Percentiles rank a stretch among this genome's conserved stretches.
Evolutionary conservation across 108 stramenopile genomes (phyloP).

Genomic region (Hondaea fermentalgiana): DNA sequence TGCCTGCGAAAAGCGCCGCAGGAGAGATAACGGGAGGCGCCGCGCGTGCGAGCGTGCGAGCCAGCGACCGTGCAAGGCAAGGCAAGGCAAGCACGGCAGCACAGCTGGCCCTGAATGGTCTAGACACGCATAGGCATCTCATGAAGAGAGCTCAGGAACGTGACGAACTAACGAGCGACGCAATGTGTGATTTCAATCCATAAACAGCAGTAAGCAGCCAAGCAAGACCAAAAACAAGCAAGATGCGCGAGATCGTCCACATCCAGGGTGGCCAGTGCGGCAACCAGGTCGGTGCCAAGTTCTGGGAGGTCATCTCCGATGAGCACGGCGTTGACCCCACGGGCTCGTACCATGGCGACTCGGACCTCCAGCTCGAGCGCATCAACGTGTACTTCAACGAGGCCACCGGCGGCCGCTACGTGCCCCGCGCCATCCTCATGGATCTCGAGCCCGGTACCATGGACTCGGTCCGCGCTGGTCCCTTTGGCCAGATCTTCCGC

Average conservation of each 20-base stretch:
- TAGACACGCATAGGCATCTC: too few species aligned
- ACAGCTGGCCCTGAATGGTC: too few species aligned
- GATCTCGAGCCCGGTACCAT: constrained; percentile 84
- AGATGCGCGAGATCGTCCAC: constrained; percentile 74
- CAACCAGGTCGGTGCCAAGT: constrained; percentile 17
- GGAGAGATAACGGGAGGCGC: too few species aligned
- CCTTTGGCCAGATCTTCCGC: constrained; percentile 70
- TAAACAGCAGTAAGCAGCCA: background rate
- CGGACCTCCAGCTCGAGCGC: constrained; percentile 51
- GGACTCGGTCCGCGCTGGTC: constrained; percentile 70
- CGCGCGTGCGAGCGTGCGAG: too few species aligned
- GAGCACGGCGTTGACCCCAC: constrained; percentile 57
- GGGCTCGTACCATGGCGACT: constrained; percentile 51
- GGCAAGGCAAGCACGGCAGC: too few species aligned
- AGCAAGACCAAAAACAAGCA: background rate
- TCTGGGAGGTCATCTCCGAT: constrained; percentile 59
- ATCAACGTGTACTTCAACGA: constrained; percentile 69
- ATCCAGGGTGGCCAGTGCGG: constrained; percentile 73
- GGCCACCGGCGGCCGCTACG: constrained; percentile 36
- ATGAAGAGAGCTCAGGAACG: background rate
- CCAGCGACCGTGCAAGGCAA: too few species aligned
- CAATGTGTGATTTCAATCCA: background rate
- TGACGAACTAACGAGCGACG: background rate
- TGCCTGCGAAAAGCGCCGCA: too few species aligned
- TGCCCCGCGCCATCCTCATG: constrained; percentile 64